Evolutionary conservation across 2,329 filamentous ascomycete genomes (phyloP).

Genomic region (Talaromyces albobiverticillius): DNA sequence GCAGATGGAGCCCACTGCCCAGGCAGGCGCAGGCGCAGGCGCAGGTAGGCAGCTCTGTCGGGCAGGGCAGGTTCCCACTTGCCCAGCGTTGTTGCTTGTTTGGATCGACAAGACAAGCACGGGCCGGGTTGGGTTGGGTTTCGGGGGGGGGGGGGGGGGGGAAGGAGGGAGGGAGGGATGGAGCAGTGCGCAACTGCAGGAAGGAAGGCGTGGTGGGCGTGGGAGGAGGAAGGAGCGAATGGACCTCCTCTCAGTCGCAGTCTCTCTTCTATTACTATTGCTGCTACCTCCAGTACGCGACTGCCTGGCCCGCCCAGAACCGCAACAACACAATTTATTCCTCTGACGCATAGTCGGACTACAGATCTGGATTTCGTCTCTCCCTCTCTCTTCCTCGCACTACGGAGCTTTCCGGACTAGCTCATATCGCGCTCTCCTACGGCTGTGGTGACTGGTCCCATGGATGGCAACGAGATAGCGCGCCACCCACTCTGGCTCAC

Average conservation of each 20-base stretch:
- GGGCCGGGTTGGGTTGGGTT: slow-evolving; percentile 12
- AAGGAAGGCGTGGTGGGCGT: neutral
- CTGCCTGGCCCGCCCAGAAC: too few relatives aligned
- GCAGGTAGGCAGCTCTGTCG: too few relatives aligned
- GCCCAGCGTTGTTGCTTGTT: slow-evolving; percentile 11
- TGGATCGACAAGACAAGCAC: slow-evolving; percentile 17
- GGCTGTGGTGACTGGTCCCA: neutral
- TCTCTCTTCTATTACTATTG: too few relatives aligned
- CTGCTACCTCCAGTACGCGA: too few relatives aligned
- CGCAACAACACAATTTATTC: too few relatives aligned
- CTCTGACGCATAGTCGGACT: too few relatives aligned
- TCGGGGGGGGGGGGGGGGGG: too few relatives aligned
- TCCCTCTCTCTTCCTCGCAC: neutral
- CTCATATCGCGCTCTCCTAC: neutral
- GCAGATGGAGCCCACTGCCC: neutral
- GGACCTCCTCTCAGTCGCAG: too few relatives aligned
- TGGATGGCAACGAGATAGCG: neutral
- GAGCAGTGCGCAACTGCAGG: too few relatives aligned
- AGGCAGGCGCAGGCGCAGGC: neutral
- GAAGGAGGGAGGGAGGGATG: neutral
- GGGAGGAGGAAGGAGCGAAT: neutral
- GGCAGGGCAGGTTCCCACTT: too few relatives aligned
- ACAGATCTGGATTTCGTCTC: too few relatives aligned
- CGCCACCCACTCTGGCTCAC: neutral
- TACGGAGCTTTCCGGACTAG: neutral